These are phyloP conservation scores for Debaryomyces psychrophilus DNA, from an alignment of 1,139 yeast species.

Conservation along the genomic window DNA sequence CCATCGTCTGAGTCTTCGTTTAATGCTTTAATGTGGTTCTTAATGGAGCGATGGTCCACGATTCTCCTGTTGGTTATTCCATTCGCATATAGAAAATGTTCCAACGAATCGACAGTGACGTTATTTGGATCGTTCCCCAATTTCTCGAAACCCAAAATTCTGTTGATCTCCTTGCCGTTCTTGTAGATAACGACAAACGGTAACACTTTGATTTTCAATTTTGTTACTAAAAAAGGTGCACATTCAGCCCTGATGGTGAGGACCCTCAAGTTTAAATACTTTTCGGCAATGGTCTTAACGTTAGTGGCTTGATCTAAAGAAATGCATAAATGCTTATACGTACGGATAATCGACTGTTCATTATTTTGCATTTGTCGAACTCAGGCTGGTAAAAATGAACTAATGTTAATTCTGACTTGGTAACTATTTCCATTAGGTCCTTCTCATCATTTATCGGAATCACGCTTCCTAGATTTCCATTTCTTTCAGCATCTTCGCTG, in stretches of 20 bases:
- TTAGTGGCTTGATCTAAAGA: conserved; percentile 10
- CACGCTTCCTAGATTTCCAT: conserved; percentile 47
- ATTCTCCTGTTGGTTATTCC: conserved; percentile 39
- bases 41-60: conserved; percentile 28
- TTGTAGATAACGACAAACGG: conserved; percentile 72
- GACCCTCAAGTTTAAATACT: conserved; percentile 59
- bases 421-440: conserved; percentile 54
- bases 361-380: conserved; percentile 60
- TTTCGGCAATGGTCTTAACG: conserved; percentile 47
- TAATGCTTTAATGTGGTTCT: conserved; percentile 11
- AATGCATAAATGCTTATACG: conserved; percentile 14
- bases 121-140: conserved; percentile 44
- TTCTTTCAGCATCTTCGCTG: conserved; percentile 28
- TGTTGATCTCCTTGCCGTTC: conserved; percentile 58
- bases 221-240: conserved; percentile 73
- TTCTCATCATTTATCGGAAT: conserved; percentile 52
- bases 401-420: conserved; percentile 46
- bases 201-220: conserved; percentile 62
- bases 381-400: conserved; percentile 68
- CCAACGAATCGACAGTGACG: conserved; percentile 46
- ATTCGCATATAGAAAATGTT: conserved; percentile 38
- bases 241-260: conserved; percentile 61
- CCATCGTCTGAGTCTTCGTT: conserved; percentile 25
- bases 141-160: conserved; percentile 70
- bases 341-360: conserved; percentile 52